Evolutionary conservation across 2,329 filamentous ascomycete genomes (phyloP).

Genomic region (Penicillium sp.): DNA sequence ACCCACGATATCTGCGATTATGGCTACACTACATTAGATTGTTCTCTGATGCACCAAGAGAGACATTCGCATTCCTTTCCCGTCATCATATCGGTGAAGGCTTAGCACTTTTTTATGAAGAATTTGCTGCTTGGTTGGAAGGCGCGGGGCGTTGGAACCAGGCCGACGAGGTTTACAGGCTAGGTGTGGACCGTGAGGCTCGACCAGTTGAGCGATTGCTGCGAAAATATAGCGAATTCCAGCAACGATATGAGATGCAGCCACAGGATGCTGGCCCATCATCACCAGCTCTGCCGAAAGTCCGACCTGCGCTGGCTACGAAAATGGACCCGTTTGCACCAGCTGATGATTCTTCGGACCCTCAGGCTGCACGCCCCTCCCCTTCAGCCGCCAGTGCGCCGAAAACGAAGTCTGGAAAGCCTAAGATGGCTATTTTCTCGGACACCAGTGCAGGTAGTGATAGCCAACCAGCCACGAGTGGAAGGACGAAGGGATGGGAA

Average conservation of each 20-base stretch:
- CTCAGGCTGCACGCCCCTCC: conserved; percentile 61
- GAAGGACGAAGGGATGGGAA: conserved; percentile 76
- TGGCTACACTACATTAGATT: conserved; percentile 94
- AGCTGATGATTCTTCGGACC: conserved; percentile 55
- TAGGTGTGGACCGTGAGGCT: conserved; percentile 87
- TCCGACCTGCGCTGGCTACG: conserved; percentile 78
- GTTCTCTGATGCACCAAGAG: conserved; percentile 89
- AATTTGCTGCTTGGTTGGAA: conserved; percentile 93
- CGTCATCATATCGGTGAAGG: conserved; percentile 83
- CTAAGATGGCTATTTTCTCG: conserved; percentile 89
- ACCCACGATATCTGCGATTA: conserved; percentile 86
- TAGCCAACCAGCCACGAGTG: conserved; percentile 55
- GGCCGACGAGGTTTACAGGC: conserved; percentile 87
- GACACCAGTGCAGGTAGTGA: conserved; percentile 65
- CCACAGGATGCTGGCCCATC: conserved; percentile 67
- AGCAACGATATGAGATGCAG: conserved; percentile 70
- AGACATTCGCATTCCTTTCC: conserved; percentile 87
- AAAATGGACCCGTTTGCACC: conserved; percentile 79
- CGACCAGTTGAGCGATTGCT: conserved; percentile 75
- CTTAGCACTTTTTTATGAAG: conserved; percentile 92
- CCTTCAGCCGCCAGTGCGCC: conserved; percentile 42
- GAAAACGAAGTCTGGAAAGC: conserved; percentile 65
- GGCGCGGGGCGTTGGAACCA: conserved; percentile 79
- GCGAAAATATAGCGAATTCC: conserved; percentile 91
- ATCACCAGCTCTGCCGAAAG: conserved; percentile 81